phyloP scores from a whole-genome alignment of 1,284 basidiomycete species.

The Flammula alnicola region DNA sequence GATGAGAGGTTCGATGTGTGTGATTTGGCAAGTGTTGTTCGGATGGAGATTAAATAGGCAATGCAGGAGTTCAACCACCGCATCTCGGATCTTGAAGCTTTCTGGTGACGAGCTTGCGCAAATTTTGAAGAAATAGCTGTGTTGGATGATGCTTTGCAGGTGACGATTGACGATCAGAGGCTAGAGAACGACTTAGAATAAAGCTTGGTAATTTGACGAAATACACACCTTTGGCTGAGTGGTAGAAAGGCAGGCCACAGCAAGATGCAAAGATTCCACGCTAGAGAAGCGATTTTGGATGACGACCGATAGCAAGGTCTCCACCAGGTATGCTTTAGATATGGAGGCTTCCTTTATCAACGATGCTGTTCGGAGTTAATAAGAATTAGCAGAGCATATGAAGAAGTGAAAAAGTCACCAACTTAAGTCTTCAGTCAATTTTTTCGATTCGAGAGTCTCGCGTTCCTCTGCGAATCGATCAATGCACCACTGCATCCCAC shows the following conservation, averaged over 20 bases:
- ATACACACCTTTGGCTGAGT: conserved; percentile 62
- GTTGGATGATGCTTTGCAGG: conserved; percentile 66
- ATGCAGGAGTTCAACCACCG: conserved; percentile 60
- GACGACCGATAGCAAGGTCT: conserved; percentile 73
- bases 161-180: conserved; percentile 67
- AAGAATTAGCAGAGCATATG: not conserved
- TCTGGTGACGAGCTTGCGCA: conserved; percentile 32
- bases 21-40: conserved; percentile 80
- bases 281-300: conserved; percentile 64
- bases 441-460: conserved; percentile 26
- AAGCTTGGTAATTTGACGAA: not conserved
- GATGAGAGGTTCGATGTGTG: conserved; percentile 78
- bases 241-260: conserved; percentile 45
- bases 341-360: conserved; percentile 33
- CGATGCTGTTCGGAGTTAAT: conserved; percentile 29
- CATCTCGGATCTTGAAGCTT: conserved; percentile 39
- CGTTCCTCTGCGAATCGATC: conserved; percentile 41
- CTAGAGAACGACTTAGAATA: conserved; percentile 30
- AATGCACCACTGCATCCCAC: conserved; percentile 55
- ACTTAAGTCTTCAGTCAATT: conserved; percentile 45
- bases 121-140: conserved; percentile 56
- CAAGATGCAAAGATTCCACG: conserved; percentile 50
- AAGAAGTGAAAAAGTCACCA: conserved; percentile 21
- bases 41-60: conserved; percentile 77
- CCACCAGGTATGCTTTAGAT: conserved; percentile 67